These are phyloP conservation scores for Solanum clarkiae DNA, from an alignment of 257 asterid genomes.

Conservation along the genomic window DNA sequence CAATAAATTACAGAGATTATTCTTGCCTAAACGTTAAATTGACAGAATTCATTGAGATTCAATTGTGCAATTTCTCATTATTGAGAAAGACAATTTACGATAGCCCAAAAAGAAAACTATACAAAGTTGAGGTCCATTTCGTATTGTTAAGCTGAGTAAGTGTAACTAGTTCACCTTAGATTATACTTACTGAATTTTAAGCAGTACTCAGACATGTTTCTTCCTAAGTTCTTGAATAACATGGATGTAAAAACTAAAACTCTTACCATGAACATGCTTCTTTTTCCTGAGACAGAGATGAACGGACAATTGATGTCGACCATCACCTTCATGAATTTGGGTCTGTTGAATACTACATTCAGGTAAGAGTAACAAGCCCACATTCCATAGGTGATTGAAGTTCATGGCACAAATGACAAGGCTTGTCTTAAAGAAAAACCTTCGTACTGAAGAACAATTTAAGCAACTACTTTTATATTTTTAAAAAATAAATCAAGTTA, in stretches of 20 bases:
- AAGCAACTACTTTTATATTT: neutral
- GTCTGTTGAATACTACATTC: constrained; percentile 67
- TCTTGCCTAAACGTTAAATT: neutral
- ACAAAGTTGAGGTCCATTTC: neutral
- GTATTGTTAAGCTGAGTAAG: neutral
- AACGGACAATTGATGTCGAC: constrained; percentile 47
- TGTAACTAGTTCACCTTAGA: neutral
- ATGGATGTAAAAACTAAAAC: neutral
- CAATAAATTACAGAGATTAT: neutral
- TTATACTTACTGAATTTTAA: neutral
- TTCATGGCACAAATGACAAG: neutral
- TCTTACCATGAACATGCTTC: neutral
- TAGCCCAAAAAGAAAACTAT: neutral
- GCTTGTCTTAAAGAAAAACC: neutral
- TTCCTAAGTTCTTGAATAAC: neutral
- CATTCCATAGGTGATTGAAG: neutral
- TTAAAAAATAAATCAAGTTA: neutral
- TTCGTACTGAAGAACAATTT: neutral
- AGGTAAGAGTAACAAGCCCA: constrained; percentile 27
- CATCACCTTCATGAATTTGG: constrained; percentile 79
- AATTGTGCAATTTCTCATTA: neutral
- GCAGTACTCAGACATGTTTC: neutral
- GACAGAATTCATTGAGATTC: neutral
- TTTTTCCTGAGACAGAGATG: constrained; percentile 31
- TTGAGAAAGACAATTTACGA: neutral